Percentiles rank a stretch among this genome's conserved stretches.
Evolutionary conservation across 495 filamentous ascomycete species (phyloP).

Genomic region (Letharia columbiana): DNA sequence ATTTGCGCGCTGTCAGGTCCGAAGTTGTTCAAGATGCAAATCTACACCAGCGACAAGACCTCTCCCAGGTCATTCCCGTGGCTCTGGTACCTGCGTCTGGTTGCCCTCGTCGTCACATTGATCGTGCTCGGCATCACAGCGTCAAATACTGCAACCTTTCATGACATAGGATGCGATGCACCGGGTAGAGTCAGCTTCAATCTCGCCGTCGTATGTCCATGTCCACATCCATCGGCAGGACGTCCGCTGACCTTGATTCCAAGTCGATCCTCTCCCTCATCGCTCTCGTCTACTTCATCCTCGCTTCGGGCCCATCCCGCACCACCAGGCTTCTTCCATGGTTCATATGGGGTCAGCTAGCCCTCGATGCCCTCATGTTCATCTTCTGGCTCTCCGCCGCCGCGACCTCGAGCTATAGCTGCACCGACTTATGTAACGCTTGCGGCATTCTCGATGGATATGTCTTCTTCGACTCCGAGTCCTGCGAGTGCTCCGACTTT

Average conservation of each 20-base stretch:
- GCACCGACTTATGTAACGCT: conserved; percentile 23
- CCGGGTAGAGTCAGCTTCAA: conserved; percentile 21
- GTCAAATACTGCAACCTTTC: conserved; percentile 10
- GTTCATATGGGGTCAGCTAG: conserved; percentile 19
- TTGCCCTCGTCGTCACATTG: conserved; percentile 21
- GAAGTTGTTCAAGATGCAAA: conserved; percentile 8
- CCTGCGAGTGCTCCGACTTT: conserved; percentile 3
- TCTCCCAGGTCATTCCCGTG: conserved; percentile 18
- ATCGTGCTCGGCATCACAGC: conserved; percentile 22
- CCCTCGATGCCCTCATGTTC: conserved; percentile 22
- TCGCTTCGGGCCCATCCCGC: conserved; percentile 19
- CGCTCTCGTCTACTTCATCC: conserved; percentile 19
- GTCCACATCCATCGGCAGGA: neutral
- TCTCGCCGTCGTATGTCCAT: conserved; percentile 21
- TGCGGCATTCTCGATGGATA: conserved; percentile 9
- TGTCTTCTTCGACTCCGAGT: conserved; percentile 10
- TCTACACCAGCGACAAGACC: conserved; percentile 24
- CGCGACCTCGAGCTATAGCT: conserved; percentile 20
- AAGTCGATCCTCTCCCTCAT: conserved; percentile 23
- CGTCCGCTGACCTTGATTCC: conserved; percentile 10
- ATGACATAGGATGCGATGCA: conserved; percentile 15
- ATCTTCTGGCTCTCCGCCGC: conserved; percentile 24
- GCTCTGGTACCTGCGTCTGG: conserved; percentile 22
- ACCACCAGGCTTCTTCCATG: conserved; percentile 20
- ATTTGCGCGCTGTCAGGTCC: neutral